phyloP scores from a whole-genome alignment of 129 eudicot species.

The carrot (Daucus carota) region DH1_v3.0 NC_030381.2:31750001-31750500 shows the following conservation, averaged over 20 bases:
- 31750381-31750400: neutral
- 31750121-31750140: neutral
- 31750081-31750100: neutral
- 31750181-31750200: neutral
- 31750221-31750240: neutral
- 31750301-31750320: neutral
- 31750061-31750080: no score
- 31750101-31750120: neutral
- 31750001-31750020: no score
- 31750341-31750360: neutral
- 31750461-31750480: neutral
- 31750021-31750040: no score
- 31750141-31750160: neutral
- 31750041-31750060: no score
- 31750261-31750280: neutral
- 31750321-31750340: neutral
- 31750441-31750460: neutral
- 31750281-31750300: neutral
- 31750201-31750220: neutral
- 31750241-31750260: neutral
- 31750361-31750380: neutral
- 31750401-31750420: neutral
- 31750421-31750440: neutral
- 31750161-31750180: neutral
- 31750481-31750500: neutral